Evolutionary conservation across 2,329 filamentous ascomycete species (phyloP), one percentile per base, ranked within the genome.

Genomic region (Aureobasidium melanogenum): DNA sequence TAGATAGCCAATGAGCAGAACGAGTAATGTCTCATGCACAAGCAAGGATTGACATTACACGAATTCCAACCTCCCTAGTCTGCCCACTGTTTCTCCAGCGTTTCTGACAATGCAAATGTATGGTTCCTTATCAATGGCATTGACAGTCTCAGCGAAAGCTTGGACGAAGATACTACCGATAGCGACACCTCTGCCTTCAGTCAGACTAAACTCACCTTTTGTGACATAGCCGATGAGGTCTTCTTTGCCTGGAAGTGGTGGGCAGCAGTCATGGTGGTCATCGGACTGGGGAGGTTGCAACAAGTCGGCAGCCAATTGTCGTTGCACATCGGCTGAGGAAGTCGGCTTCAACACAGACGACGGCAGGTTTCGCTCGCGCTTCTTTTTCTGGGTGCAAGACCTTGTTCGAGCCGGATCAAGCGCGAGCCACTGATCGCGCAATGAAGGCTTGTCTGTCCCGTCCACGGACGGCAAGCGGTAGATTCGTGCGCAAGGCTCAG

Each of bases 191-290:
- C 81, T 83, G 0, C 93, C 94, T 65, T 88, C 84, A 2, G 84
- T 83, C 1, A 97, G 81, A 68, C 88, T 91, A 71, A 88, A 96
- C 55, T 89, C 87, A 0, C 93, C 94, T 1, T 88, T 88, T 2
- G 91, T 97, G 26, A 97, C 86, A 71, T 96, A 99, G 0, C 94
- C 94, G 55, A 97, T 83, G 14, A 97, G 79, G 71, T 97, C 89
- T 24, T 82, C 79, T 64, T 85, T 85, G 10, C 80, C 79, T 0
- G 93, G 93, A n/a, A 91, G 84, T 0, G 85, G 70, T 0, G 87
- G 87, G 7, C 54, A 47, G 19, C 22, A 19, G 7, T 59, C 17
- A 32, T 50, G 22, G 0, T 48, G 15, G 3, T 48, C n/a, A 22
- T 69, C 67, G 6, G 68, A 69, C 0, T 26, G 24, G 17, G 61